phyloP scores from a whole-genome alignment of 208 protist species.

The Trichomonas tenax region DNA sequence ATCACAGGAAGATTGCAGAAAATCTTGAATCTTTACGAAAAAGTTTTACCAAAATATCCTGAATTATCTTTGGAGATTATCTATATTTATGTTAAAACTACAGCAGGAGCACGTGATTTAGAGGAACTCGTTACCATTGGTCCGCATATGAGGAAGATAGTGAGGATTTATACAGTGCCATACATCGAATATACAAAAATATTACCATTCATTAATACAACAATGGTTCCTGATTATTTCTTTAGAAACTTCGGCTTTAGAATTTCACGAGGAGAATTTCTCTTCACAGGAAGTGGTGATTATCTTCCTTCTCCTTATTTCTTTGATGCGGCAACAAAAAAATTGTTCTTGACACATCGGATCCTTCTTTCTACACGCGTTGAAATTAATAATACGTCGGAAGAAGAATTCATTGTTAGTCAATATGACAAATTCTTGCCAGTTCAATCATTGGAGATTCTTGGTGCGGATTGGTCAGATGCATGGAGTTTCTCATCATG shows the following conservation, averaged over 20 bases:
- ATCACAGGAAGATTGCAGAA: not conserved
- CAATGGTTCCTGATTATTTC: not conserved
- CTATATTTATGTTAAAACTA: not conserved
- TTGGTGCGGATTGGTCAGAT: not conserved
- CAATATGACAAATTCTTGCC: not conserved
- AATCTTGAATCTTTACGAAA: not conserved
- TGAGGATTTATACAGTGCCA: not conserved
- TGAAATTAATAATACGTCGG: not conserved
- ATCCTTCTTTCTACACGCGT: not conserved
- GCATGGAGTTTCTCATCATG: not conserved
- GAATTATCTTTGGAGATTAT: not conserved
- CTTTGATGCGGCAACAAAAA: not conserved
- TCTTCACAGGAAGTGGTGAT: not conserved
- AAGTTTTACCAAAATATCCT: not conserved
- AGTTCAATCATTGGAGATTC: not conserved
- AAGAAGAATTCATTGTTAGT: not conserved
- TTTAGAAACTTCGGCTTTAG: not conserved
- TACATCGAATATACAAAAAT: not conserved
- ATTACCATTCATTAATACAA: not conserved
- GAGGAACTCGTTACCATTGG: not conserved
- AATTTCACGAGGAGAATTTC: not conserved
- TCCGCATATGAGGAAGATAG: not conserved
- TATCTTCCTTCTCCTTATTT: not conserved
- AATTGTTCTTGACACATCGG: not conserved
- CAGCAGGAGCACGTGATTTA: not conserved